phyloP scores from a whole-genome alignment of 371 early-diverging fungal species.

The Catenaria anguillulae region DNA sequence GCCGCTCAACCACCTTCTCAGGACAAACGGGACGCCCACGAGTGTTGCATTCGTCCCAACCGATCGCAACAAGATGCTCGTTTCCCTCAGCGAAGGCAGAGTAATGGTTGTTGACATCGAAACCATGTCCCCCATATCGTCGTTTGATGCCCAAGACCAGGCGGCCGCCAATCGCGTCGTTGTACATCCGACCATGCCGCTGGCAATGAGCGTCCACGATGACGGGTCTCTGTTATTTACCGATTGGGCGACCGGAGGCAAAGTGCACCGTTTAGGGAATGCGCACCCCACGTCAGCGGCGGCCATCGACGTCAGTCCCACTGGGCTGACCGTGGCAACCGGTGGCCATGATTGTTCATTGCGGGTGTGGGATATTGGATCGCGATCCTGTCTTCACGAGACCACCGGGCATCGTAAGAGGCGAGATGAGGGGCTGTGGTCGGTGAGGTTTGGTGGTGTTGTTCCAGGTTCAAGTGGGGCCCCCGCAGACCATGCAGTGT shows the following conservation, averaged over 20 bases:
- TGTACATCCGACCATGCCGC: constrained; percentile 7
- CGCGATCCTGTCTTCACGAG: not conserved
- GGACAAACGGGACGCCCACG: not conserved
- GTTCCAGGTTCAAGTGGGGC: no score
- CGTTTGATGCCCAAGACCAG: not conserved
- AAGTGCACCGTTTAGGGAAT: not conserved
- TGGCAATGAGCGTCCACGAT: constrained; percentile 9
- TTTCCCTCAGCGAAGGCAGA: not conserved
- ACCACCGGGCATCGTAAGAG: not conserved
- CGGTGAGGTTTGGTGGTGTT: not conserved
- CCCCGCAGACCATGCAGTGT: no score
- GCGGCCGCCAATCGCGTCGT: constrained; percentile 7
- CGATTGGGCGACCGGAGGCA: constrained; percentile 2
- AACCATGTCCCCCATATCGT: not conserved
- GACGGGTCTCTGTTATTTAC: constrained; percentile 3
- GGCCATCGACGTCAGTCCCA: constrained; percentile 47
- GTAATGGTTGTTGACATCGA: not conserved
- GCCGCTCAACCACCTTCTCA: not conserved
- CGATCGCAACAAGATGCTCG: not conserved
- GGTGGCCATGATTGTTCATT: constrained; percentile 28
- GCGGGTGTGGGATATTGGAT: not conserved
- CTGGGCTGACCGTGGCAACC: constrained; percentile 50
- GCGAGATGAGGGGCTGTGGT: not conserved
- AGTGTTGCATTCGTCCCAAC: not conserved
- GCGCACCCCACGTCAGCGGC: constrained; percentile 24